These are phyloP conservation scores for Zizania latifolia DNA, from an alignment of 176 grass and related monocot genomes.

Conservation along the genomic window DNA sequence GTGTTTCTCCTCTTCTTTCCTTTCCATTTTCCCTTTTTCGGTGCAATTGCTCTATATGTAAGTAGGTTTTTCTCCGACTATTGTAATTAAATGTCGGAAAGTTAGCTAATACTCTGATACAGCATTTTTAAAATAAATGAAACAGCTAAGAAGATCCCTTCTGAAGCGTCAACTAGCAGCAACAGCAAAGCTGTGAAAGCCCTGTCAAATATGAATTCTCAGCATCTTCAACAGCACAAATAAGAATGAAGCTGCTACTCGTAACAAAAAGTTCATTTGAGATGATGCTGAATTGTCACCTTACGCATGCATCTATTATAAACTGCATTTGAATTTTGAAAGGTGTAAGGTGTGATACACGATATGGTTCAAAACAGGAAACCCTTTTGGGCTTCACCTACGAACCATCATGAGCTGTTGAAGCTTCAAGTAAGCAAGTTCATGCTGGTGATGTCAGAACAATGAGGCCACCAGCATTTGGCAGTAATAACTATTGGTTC, in stretches of 20 bases:
- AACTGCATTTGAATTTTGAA: conserved; percentile 9
- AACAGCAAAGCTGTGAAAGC: not conserved
- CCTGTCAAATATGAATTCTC: not conserved
- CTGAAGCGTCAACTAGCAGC: not conserved
- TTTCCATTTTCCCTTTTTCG: not conserved
- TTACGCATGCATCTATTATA: conserved; percentile 2
- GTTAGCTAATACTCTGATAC: not conserved
- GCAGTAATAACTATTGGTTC: not conserved
- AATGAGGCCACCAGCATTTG: not conserved
- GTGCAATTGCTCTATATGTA: not conserved
- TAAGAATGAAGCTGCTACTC: not conserved
- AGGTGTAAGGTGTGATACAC: not conserved
- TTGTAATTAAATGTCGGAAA: not conserved
- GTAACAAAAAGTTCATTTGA: not conserved
- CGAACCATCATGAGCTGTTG: not conserved
- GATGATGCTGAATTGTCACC: not conserved
- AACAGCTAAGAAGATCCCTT: not conserved
- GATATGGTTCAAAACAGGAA: conserved; percentile 1
- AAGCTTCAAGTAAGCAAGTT: conserved; percentile 16
- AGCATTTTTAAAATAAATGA: not conserved
- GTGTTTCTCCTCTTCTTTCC: not conserved
- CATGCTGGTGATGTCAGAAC: not conserved
- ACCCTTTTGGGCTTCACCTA: not conserved
- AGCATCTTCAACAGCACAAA: not conserved
- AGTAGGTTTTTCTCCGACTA: not conserved